These are phyloP conservation scores for Trapa bicornis DNA, from an alignment of 345 rosid species.

Conservation along the genomic window DNA sequence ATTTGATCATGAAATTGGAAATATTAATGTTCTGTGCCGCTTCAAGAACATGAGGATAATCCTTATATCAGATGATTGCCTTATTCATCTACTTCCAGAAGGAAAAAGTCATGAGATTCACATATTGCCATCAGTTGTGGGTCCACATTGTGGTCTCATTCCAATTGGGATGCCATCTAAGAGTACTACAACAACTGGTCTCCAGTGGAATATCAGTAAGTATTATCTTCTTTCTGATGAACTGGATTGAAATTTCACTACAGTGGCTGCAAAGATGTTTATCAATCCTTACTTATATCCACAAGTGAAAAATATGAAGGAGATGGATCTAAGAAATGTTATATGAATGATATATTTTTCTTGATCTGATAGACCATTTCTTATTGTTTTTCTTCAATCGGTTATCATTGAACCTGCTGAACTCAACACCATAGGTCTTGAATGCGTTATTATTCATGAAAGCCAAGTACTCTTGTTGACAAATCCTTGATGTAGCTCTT, in stretches of 20 bases:
- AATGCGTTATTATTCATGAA: too few species aligned
- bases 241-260: background rate
- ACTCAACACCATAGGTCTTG: too few species aligned
- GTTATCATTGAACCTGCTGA: too few species aligned
- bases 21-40: slow-evolving; percentile 55
- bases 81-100: slow-evolving; percentile 66
- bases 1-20: slow-evolving; percentile 91
- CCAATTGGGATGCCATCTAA: slow-evolving; percentile 67
- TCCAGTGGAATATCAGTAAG: slow-evolving; percentile 87
- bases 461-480: too few species aligned
- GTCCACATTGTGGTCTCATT: slow-evolving; percentile 88
- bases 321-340: too few species aligned
- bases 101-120: slow-evolving; percentile 53
- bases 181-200: slow-evolving; percentile 73
- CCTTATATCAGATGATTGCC: slow-evolving; percentile 71
- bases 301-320: too few species aligned
- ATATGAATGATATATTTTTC: too few species aligned
- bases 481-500: too few species aligned
- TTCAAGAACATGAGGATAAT: slow-evolving; percentile 44
- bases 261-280: background rate
- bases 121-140: slow-evolving; percentile 47
- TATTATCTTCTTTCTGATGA: slow-evolving; percentile 2
- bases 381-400: too few species aligned
- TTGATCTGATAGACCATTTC: too few species aligned
- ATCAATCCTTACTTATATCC: too few species aligned